Base-by-base conservation (phyloP, 352 stramenopile species). In the Phytophthora parvispora region DNA sequence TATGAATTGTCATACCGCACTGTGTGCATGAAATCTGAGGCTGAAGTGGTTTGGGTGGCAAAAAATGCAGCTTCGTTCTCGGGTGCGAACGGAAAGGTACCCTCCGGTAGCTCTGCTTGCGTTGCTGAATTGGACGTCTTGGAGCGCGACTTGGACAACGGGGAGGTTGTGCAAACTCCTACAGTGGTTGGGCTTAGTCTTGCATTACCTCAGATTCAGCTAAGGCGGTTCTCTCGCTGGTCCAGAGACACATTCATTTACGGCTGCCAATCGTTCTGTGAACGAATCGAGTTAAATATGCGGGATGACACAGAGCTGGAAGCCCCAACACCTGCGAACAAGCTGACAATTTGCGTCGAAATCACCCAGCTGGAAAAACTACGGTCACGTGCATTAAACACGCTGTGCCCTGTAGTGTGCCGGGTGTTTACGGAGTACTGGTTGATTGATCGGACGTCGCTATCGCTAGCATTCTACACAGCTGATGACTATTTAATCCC, bases 371-470 rank as follows among this genome's bases (percentile, higher is more conserved):
- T 88, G 16, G 82, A 90, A 59, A 88, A 86, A 38, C 47, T 88
- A 3, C 79, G 72, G 3, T 77, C 74, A 1, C 74, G 73, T 20
- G 62, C 68, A 9, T 38, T 87, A 15, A 89, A 89, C 64, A 69
- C 45, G n/a, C 47, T 93, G 6, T 81, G 79, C 6, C 87, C 89
- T 1, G 76, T 90, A 9, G 70, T 90, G 9, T 94, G 86, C 18
- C 76, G 85, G 34, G 80, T 96, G 15, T 96, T 89, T 57, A 89
- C 76, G 6, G 87, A 96, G 54, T 96, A 95, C 65, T 96, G 89
- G 89, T 60, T 96, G 43, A 91, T 96, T 51, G 87, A 96, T 57
- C 84, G 89, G 27, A 93, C 89, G 16, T 87, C 77, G 27, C 67
- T 96, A 3, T 89, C 75, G 7, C 81, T 96, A 8, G 74, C 79